Evolutionary conservation across 768 basidiomycete genomes (phyloP).

Genomic region (Collybia mongolica): DNA sequence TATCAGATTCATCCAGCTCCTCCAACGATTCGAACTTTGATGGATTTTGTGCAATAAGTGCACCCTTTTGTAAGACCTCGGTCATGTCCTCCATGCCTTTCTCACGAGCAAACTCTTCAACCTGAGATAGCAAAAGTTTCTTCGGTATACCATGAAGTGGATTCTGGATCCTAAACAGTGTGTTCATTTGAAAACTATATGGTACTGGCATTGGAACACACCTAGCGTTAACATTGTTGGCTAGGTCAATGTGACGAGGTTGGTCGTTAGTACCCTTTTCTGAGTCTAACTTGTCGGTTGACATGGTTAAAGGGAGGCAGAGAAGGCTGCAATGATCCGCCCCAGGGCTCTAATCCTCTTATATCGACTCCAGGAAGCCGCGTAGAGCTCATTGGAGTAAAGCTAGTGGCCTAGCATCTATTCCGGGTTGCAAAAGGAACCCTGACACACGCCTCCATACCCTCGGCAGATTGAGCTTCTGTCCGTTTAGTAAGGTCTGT

Average conservation of each 20-base stretch:
- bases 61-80: constrained; percentile 59
- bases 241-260: constrained; percentile 10
- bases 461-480: no score
- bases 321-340: constrained; percentile 5
- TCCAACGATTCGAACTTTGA: constrained; percentile 36
- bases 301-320: constrained; percentile 5
- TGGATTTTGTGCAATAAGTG: constrained; percentile 68
- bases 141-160: constrained; percentile 51
- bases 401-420: no score
- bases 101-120: constrained; percentile 54
- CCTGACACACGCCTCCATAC: no score
- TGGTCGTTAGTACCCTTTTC: background rate
- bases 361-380: no score
- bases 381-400: no score
- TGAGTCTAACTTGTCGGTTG: constrained; percentile 5
- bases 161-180: constrained; percentile 32
- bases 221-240: constrained; percentile 22
- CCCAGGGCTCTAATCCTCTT: no score
- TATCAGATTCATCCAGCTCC: constrained; percentile 32
- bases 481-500: no score
- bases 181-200: background rate
- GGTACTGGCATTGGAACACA: background rate
- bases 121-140: constrained; percentile 55
- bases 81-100: constrained; percentile 40
- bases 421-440: no score